Percentiles rank a stretch among this genome's conserved stretches.
phyloP scores from a whole-genome alignment of 352 stramenopile species.

The Globisporangium recalcitrans region DNA sequence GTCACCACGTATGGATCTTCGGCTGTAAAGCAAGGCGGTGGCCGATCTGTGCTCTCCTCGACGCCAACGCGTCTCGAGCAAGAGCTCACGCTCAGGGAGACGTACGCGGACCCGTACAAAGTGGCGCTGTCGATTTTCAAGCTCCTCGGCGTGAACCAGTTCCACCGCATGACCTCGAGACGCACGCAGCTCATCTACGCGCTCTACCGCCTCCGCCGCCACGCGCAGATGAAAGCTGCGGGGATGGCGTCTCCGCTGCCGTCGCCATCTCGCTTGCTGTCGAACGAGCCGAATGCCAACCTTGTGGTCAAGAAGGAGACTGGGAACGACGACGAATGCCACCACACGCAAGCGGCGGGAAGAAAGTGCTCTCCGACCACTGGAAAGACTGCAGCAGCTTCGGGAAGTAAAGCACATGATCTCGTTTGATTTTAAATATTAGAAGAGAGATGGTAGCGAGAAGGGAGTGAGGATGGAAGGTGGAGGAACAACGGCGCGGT shows the following conservation, averaged over 20 bases:
- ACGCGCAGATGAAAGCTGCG: slow-evolving; percentile 24
- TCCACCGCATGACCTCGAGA: slow-evolving; percentile 59
- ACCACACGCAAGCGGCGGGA: neutral
- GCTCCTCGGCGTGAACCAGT: slow-evolving; percentile 56
- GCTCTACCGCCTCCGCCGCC: slow-evolving; percentile 51
- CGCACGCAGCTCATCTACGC: slow-evolving; percentile 54
- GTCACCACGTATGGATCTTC: slow-evolving; percentile 4
- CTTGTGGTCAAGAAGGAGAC: neutral
- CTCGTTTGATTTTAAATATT: slow-evolving; percentile 19
- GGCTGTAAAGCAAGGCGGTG: neutral
- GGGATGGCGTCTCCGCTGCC: neutral
- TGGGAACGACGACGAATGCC: neutral
- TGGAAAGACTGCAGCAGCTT: slow-evolving; percentile 1
- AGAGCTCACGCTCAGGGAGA: slow-evolving; percentile 27
- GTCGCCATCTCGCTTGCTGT: neutral
- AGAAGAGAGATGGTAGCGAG: neutral
- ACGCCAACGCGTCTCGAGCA: slow-evolving; percentile 36
- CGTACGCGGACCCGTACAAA: slow-evolving; percentile 77
- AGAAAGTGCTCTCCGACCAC: neutral
- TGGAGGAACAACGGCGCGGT: neutral
- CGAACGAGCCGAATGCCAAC: neutral
- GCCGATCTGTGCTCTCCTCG: neutral
- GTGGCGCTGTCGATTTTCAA: slow-evolving; percentile 69
- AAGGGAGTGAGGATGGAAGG: neutral
- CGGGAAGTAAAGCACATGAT: slow-evolving; percentile 8